Evolutionary conservation across 2,329 filamentous ascomycete genomes (phyloP), one percentile per base, ranked within the genome.

Genomic region (Cercospora sp.): DNA sequence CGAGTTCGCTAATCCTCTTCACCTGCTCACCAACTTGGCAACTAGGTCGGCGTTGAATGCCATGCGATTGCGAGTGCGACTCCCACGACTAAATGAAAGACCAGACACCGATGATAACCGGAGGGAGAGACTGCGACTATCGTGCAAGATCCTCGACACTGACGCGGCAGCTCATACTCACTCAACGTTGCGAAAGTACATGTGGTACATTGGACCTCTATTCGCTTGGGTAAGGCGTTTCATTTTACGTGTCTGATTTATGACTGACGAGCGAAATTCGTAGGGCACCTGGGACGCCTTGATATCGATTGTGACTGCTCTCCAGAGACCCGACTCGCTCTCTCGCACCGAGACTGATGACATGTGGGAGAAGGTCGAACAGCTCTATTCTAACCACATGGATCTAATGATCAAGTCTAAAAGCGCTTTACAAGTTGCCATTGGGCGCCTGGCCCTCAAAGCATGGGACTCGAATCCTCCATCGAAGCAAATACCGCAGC

Each of bases 151-250:
- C 10, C 72, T 82, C 12, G 76, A 81, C 48, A 77, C 79, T 39
- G 79, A 82, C 65, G 82, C 79, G 42, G 71, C 82, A 28, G 75
- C 76, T 0, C 79, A 81, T 63, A 78, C 76, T 1, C 81, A 79
- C 36, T 74, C 77, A 30, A 77, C 75, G 20, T 75, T 83, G 33
- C 76, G 79, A 31, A 79, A 83, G 42, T 86, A 85, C 73, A 80
- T 81, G 20, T 86, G 83, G 83, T 83, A 86, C 63, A 80, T 83
- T 5, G 79, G 84, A 55, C 81, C 86, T n/a, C 82, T 84, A 71
- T 77, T 86, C 58, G 74, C 86, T 31, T 80, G 77, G 60, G 45
- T 48, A 28, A 62, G 60, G 13, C n/a, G 33, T 12, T 9, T 13
- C 3, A 31, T 33, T 1, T 42, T 7, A 33, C 13, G 6, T 18